Base-by-base conservation (phyloP, 495 filamentous ascomycete species). In the Pseudevernia furfuracea region DNA sequence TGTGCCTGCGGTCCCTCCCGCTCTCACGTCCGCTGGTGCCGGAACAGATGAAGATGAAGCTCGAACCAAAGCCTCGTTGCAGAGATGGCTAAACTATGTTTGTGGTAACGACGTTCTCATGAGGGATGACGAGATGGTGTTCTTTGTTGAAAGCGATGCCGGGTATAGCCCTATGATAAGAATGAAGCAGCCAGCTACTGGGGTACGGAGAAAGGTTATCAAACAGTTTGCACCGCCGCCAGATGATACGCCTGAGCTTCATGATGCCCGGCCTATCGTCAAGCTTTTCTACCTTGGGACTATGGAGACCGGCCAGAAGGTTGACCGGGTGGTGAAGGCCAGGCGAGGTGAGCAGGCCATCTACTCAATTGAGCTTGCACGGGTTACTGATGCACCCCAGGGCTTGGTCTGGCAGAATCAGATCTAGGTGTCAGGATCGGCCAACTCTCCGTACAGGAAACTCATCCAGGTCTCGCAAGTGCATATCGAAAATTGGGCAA, bases 181-280 rank as follows among this genome's bases (percentile, higher is more conserved):
- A 69, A 89, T 91, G 81, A 96, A 96, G 78, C 95, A 99, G 75
- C 95, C 95, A 9, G 95, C 95, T 21, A 99, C 95, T 0, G 95
- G 95, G 46, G 91, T 97, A 62, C 85, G 93, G 49, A 85, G 95
- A 68, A 94, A 95, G 76, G 85, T 97, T 49, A 81, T 99, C 75
- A 99, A 99, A 79, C 95, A 99, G 75, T 99, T 99, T 72, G 95
- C 95, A 21, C 95, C 95, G 9, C 95, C 95, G 0, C 91, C 93
- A 10, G 95, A 99, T 74, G 95, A 99, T 70, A 97, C 95, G 0
- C 95, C 93, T 21, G 95, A 97, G 76, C 77, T 99, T 52, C 86
- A 92, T 63, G 86, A 91, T 66, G 91, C 92, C 23, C 82, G 95
- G 44, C 95, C 95, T 5, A 78, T 89, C 49, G 93, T 97, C 37